Percentiles rank a stretch among this genome's conserved stretches.
Conservation (phyloP, 371 early-diverging fungal species). For the Nematocida ausubeli region DNA sequence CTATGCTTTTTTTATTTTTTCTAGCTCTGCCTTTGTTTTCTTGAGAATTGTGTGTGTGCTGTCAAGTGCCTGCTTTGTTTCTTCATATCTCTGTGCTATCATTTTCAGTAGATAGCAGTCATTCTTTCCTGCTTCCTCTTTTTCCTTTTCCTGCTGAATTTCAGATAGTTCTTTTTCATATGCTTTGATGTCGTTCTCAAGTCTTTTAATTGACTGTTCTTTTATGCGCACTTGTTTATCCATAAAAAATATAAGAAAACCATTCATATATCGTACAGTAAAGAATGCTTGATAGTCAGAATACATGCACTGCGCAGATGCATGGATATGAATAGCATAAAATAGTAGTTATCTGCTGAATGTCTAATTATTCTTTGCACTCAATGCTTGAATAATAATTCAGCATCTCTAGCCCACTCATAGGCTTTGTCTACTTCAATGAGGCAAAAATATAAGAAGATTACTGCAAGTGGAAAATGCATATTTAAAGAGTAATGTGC, state of each 20-base stretch:
- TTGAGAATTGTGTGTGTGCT: constrained; percentile 25
- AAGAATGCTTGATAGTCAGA: no score
- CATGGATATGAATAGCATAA: no score
- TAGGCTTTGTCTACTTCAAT: no score
- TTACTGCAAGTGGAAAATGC: no score
- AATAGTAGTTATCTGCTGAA: no score
- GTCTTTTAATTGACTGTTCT: constrained; percentile 8
- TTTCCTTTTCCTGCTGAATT: constrained; percentile 4
- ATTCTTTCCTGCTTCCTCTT: neutral
- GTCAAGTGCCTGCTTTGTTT: constrained; percentile 6
- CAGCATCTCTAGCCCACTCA: no score
- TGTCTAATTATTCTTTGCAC: no score
- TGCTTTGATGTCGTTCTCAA: constrained; percentile 21
- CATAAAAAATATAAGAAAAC: constrained; percentile 2
- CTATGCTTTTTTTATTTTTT: neutral
- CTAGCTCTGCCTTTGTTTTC: constrained; percentile 11
- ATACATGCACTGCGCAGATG: no score
- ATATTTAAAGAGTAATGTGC: no score
- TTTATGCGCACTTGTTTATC: neutral
- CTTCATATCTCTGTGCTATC: constrained; percentile 8
- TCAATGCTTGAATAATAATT: no score
- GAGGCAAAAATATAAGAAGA: no score
- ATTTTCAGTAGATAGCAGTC: neutral
- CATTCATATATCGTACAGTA: no score
- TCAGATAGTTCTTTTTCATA: constrained; percentile 18